Base-by-base conservation (phyloP, 2,329 filamentous ascomycete genomes). In the Exophiala sp. region DNA sequence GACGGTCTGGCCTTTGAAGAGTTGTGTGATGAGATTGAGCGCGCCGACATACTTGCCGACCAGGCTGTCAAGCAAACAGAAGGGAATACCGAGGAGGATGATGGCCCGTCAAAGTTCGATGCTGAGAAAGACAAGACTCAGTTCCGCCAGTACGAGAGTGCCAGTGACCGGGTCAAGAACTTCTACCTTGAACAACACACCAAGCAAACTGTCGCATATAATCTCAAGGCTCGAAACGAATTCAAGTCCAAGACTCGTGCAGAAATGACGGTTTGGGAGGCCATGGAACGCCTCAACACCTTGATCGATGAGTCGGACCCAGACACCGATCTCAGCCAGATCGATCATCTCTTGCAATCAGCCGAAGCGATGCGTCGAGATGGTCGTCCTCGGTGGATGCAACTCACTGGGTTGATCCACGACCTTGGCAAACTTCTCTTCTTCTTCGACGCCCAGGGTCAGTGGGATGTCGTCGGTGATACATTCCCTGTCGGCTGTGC, bases 241-340 rank as follows among this genome's bases (percentile, higher is more conserved):
- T 87, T 88, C 72, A 73, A 82, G 67, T 76, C 75, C 57, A 79
- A 82, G 54, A 78, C 78, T 1, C 80, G 85, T 46, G 81, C 84
- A 13, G 77, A 85, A 67, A 88, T 95, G 86, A 85, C 83, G 55
- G 77, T 95, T 66, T 95, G 88, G 89, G 76, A 94, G 67, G 89
- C 89, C 16, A 93, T 95, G 71, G 87, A 94, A 78, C 90, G 88
- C 70, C 83, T 95, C 64, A 88, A 95, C 77, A 88, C 85, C 0
- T 78, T 95, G 45, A 86, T 95, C 67, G 89, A 95, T 70, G 86
- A 94, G 70, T 89, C 84, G 16, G 89, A 95, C 72, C 89, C 89
- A 1, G 88, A 95, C 71, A 95, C 89, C 39, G 81, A 80, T 41
- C 82, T 95, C 56, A 85, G 82, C 22, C 89, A 95, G 73, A 94